Evolutionary conservation across 306 rosid genomes (phyloP).

Genomic region (Pueraria montana): DNA sequence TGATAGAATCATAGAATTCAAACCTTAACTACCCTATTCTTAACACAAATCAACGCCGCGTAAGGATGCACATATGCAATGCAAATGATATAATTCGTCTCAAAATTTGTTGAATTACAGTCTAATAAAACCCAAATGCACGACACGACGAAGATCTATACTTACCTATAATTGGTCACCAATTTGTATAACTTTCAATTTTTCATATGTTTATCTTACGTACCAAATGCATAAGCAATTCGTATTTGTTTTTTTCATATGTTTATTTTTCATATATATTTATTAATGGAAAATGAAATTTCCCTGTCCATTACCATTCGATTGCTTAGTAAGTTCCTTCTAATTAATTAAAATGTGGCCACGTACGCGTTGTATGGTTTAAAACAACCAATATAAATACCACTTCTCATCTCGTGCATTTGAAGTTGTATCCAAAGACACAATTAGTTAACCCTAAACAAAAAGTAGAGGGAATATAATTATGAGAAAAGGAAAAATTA

Average conservation of each 20-base stretch:
- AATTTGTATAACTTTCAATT: not conserved
- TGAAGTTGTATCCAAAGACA: not conserved
- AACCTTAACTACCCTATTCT: not conserved
- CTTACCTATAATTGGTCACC: not conserved
- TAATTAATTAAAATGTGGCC: not conserved
- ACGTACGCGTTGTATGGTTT: not conserved
- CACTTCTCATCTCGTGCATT: not conserved
- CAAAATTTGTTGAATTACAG: not conserved
- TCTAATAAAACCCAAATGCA: constrained; percentile 1
- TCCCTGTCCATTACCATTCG: not conserved
- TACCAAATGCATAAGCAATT: not conserved
- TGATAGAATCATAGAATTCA: not conserved
- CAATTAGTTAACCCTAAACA: not conserved
- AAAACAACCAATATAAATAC: not conserved
- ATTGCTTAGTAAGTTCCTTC: not conserved
- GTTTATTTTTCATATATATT: not conserved
- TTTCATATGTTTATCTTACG: not conserved
- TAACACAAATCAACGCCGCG: not conserved
- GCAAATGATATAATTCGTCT: not conserved
- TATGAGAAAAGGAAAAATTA: no score
- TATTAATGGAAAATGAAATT: not conserved
- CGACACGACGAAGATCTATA: not conserved
- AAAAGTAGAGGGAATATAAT: no score
- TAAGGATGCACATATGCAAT: not conserved
- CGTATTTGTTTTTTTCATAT: not conserved